Percentiles rank a stretch among this genome's conserved stretches.
Conservation (phyloP, 371 early-diverging fungal genomes). For the Rhizopus sp. region DNA sequence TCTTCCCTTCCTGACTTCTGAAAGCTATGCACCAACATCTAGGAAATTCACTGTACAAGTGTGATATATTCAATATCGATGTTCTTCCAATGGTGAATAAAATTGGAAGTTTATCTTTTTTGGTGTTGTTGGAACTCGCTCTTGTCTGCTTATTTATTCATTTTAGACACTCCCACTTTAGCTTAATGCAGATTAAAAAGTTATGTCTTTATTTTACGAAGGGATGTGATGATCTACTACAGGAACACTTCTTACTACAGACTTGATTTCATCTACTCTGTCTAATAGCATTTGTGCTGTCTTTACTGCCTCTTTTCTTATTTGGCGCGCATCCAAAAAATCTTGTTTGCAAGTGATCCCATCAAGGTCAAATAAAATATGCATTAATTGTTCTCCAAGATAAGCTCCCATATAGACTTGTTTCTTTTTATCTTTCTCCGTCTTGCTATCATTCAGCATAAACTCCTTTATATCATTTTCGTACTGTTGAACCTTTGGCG, state of each 20-base stretch:
- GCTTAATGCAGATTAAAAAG: background rate
- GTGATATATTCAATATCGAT: too few relatives aligned
- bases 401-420: conserved; percentile 24
- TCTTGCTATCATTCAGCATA: background rate
- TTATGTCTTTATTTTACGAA: background rate
- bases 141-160: background rate
- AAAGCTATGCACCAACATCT: too few relatives aligned
- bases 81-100: too few relatives aligned
- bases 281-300: conserved; percentile 23
- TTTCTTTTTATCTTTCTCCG: conserved; percentile 21
- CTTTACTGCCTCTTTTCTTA: conserved; percentile 22
- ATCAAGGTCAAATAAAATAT: conserved; percentile 28
- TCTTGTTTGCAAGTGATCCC: conserved; percentile 17
- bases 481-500: conserved; percentile 18
- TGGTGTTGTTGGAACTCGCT: background rate
- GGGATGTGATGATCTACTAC: background rate
- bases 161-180: background rate
- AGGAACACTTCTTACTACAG: conserved; percentile 16
- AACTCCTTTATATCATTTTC: conserved; percentile 20
- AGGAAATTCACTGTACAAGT: too few relatives aligned
- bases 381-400: conserved; percentile 28
- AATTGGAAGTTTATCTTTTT: too few relatives aligned
- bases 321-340: conserved; percentile 15
- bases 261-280: conserved; percentile 30
- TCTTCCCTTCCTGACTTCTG: too few relatives aligned